These are phyloP conservation scores for Chimonanthus praecox DNA, from an alignment of 164 flowering plant species.

Conservation along the genomic window DNA sequence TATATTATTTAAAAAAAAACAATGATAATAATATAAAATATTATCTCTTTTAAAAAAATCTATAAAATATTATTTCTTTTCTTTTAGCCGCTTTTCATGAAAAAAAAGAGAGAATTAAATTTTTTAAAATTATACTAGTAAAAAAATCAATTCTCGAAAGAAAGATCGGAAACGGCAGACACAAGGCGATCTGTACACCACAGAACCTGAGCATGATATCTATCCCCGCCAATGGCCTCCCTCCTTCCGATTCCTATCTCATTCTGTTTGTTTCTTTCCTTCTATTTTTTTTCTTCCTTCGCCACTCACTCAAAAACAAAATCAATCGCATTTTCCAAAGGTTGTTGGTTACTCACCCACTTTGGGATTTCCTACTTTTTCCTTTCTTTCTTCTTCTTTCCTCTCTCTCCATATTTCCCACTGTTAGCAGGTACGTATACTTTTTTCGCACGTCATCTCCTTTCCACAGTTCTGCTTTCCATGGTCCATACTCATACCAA, in stretches of 20 bases:
- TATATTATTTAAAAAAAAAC: no score
- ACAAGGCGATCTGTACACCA: constrained; percentile 6
- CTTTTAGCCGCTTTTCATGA: no score
- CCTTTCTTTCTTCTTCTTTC: neutral
- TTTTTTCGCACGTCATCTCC: neutral
- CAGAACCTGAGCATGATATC: constrained; percentile 6
- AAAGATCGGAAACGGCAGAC: neutral
- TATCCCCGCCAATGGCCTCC: constrained; percentile 6
- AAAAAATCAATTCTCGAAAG: no score
- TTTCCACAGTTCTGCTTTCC: no score
- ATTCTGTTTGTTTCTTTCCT: constrained; percentile 6
- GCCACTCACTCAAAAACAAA: neutral
- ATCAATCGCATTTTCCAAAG: neutral
- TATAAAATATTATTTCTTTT: no score
- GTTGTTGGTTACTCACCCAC: neutral
- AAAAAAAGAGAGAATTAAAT: no score
- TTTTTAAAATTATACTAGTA: no score
- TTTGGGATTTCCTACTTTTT: neutral
- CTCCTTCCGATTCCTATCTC: constrained; percentile 2
- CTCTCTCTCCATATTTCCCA: neutral
- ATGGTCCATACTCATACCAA: no score
- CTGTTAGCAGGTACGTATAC: neutral
- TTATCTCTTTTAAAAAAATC: no score
- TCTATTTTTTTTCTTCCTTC: neutral
- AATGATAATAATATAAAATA: no score